These are phyloP conservation scores for Parafenestella ontariensis DNA, from an alignment of 2,329 filamentous ascomycete species.

Conservation along the genomic window DNA sequence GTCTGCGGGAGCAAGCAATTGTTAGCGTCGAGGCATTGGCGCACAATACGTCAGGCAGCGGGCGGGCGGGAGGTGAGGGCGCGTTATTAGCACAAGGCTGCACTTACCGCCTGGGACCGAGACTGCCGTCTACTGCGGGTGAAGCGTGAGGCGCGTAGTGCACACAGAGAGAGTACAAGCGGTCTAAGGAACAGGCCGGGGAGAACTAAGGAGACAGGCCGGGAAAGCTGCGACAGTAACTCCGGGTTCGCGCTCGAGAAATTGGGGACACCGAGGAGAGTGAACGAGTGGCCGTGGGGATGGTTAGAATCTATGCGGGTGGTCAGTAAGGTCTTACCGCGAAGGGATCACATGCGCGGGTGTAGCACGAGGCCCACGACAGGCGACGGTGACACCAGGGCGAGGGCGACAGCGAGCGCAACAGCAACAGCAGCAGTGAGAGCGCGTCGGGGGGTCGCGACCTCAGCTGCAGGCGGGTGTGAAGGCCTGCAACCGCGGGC, in stretches of 20 bases:
- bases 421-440: neutral
- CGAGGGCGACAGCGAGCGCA: conserved; percentile 1
- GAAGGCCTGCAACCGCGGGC: neutral
- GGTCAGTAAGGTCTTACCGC: conserved; percentile 34
- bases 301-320: conserved; percentile 39
- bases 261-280: conserved; percentile 16
- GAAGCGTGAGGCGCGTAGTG: conserved; percentile 23
- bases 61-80: conserved; percentile 15
- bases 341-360: conserved; percentile 41
- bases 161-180: conserved; percentile 25
- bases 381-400: conserved; percentile 3
- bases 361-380: conserved; percentile 36
- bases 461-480: conserved; percentile 9
- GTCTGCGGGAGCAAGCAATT: conserved; percentile 28
- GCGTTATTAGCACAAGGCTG: conserved; percentile 20
- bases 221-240: conserved; percentile 43
- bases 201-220: conserved; percentile 33
- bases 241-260: conserved; percentile 39
- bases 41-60: conserved; percentile 16
- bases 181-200: conserved; percentile 15
- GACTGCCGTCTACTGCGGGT: conserved; percentile 19
- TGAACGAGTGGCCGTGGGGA: conserved; percentile 44
- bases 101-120: conserved; percentile 37
- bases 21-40: conserved; percentile 38
- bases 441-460: neutral